Percentiles rank a stretch among this genome's conserved stretches.
Evolutionary conservation across 2,329 filamentous ascomycete species (phyloP).

Genomic region (Chaetomium olivaceum): DNA sequence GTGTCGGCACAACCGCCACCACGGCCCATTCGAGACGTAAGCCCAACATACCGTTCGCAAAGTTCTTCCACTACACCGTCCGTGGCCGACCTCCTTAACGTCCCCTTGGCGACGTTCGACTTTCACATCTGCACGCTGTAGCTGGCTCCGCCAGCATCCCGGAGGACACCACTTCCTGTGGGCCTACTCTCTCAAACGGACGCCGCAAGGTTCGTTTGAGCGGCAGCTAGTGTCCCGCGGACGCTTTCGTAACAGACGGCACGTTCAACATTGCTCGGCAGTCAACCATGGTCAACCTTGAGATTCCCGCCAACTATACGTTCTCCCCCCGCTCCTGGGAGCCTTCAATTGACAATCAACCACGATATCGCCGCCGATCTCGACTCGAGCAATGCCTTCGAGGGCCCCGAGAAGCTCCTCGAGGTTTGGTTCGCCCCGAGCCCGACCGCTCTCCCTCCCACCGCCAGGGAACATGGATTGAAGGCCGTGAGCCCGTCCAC

Average conservation of each 20-base stretch:
- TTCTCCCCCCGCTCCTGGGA: conserved; percentile 78
- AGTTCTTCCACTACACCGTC: conserved; percentile 79
- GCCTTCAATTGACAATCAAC: conserved; percentile 93
- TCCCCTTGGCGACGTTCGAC: conserved; percentile 65
- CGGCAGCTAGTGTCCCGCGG: conserved; percentile 95
- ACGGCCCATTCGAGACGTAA: conserved; percentile 61
- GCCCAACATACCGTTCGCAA: conserved; percentile 85
- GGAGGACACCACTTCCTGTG: conserved; percentile 67
- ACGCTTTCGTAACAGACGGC: conserved; percentile 45
- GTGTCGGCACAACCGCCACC: conserved; percentile 69
- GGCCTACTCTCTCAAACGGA: conserved; percentile 97
- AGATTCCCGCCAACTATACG: conserved; percentile 78
- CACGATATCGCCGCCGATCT: conserved; percentile 74
- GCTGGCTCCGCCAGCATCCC: conserved; percentile 86
- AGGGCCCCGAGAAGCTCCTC: conserved; percentile 96
- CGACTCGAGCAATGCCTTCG: conserved; percentile 94
- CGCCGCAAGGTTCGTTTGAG: conserved; percentile 95
- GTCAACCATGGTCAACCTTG: conserved; percentile 75
- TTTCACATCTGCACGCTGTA: conserved; percentile 54
- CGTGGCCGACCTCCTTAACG: conserved; percentile 91
- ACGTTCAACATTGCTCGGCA: conserved; percentile 25
- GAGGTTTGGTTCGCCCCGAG: conserved; percentile 97
- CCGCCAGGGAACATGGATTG: conserved; percentile 72
- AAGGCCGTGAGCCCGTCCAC: conserved; percentile 81
- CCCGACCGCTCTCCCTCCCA: conserved; percentile 68